phyloP scores from a whole-genome alignment of 202 grass and related monocot genomes.

The Zoysia matrella region DNA sequence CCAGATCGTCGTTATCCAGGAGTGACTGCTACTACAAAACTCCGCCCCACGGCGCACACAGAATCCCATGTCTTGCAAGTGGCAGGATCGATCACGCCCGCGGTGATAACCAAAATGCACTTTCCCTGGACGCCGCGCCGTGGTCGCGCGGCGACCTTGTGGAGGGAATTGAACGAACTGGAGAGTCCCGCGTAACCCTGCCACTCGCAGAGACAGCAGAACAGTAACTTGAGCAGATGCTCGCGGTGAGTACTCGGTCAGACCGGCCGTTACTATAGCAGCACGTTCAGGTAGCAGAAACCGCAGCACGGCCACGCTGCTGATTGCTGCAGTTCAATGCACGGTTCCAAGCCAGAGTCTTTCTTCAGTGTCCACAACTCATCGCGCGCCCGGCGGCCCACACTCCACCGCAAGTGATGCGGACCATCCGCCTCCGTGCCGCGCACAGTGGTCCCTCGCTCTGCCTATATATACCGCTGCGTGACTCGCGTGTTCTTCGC shows the following conservation, averaged over 20 bases:
- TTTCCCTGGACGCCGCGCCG: neutral
- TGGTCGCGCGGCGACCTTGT: neutral
- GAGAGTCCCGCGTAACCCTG: neutral
- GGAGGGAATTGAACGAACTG: constrained; percentile 16
- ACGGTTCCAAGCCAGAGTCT: no score
- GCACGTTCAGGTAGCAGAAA: neutral
- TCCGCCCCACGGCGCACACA: neutral
- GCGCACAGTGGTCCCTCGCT: neutral
- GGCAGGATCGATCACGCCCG: neutral
- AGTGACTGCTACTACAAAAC: neutral
- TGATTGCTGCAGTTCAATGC: neutral
- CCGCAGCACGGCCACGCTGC: no score
- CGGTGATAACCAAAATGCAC: neutral
- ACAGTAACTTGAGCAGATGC: neutral
- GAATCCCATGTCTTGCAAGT: neutral
- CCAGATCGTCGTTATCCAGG: neutral
- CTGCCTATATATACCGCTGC: constrained; percentile 24
- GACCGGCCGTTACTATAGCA: neutral
- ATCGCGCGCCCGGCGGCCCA: no score
- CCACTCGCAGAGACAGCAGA: neutral
- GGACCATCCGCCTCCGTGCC: neutral
- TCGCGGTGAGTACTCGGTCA: neutral
- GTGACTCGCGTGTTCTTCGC: constrained; percentile 16
- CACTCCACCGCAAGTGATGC: no score
- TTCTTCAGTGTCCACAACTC: no score